Conservation (phyloP, 2,329 filamentous ascomycete species). For the Colletotrichum gigasporum region DNA sequence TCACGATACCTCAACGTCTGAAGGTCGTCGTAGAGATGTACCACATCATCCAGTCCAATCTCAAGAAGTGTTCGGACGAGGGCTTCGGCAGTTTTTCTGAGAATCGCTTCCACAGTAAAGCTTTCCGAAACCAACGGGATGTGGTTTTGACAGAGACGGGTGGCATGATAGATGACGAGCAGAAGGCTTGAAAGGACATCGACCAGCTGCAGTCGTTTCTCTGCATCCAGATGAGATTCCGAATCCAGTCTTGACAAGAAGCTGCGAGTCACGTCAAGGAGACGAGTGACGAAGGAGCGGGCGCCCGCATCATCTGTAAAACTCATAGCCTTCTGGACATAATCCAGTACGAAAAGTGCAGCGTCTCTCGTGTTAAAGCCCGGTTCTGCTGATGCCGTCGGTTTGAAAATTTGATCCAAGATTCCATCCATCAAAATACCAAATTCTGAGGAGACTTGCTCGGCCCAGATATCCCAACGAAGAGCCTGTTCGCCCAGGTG, state of each 20-base stretch:
- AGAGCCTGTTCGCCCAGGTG: slow-evolving; percentile 59
- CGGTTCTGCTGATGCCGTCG: not conserved
- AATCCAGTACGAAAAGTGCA: slow-evolving; percentile 56
- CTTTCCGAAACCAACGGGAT: slow-evolving; percentile 42
- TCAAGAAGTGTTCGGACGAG: slow-evolving; percentile 51
- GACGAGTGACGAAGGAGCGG: slow-evolving; percentile 54
- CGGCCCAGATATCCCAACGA: slow-evolving; percentile 66
- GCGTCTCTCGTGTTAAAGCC: slow-evolving; percentile 32
- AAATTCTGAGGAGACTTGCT: slow-evolving; percentile 67
- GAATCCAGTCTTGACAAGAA: slow-evolving; percentile 46
- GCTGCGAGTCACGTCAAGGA: slow-evolving; percentile 51
- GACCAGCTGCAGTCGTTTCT: slow-evolving; percentile 42
- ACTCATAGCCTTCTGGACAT: slow-evolving; percentile 54
- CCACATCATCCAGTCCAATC: slow-evolving; percentile 54
- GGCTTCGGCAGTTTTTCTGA: slow-evolving; percentile 52
- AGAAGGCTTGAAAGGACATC: slow-evolving; percentile 48
- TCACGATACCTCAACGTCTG: slow-evolving; percentile 56
- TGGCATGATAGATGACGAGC: slow-evolving; percentile 48
- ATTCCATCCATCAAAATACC: slow-evolving; percentile 70
- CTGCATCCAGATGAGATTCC: slow-evolving; percentile 12
- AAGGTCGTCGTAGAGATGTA: slow-evolving; percentile 57
- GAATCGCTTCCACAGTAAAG: slow-evolving; percentile 58
- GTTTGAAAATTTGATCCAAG: slow-evolving; percentile 50
- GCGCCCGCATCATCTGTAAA: slow-evolving; percentile 46
- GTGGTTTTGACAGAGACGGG: slow-evolving; percentile 50